Percentiles rank a stretch among this genome's conserved stretches.
Evolutionary conservation across 768 basidiomycete species (phyloP).

Genomic region (Lentinula boryana): DNA sequence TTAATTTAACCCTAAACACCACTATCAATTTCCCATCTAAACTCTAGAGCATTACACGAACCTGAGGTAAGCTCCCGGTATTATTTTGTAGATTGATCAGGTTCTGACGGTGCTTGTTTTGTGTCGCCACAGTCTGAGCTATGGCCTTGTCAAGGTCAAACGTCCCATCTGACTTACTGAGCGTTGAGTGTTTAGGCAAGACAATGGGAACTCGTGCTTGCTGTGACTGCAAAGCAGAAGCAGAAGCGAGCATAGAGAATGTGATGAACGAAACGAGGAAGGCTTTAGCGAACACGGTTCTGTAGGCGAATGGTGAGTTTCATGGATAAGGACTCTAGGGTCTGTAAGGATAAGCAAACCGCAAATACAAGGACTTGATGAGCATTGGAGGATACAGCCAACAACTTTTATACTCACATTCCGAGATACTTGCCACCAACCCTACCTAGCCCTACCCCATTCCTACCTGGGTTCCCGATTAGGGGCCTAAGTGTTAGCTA

Average conservation of each 20-base stretch:
- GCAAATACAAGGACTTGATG: too few relatives aligned
- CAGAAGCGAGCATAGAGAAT: background rate
- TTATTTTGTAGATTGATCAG: slow-evolving; percentile 16
- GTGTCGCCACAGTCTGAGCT: slow-evolving; percentile 8
- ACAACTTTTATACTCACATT: too few relatives aligned
- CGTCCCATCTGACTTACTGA: slow-evolving; percentile 14
- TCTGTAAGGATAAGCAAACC: too few relatives aligned
- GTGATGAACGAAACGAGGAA: background rate
- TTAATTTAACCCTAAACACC: slow-evolving; percentile 23
- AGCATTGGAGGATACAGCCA: too few relatives aligned
- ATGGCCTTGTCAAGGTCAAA: slow-evolving; percentile 15
- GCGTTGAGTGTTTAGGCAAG: slow-evolving; percentile 6
- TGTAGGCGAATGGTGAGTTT: too few relatives aligned
- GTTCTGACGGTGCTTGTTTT: slow-evolving; percentile 21
- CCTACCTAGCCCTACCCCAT: too few relatives aligned
- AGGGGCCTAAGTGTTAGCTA: too few relatives aligned
- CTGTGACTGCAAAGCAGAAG: background rate
- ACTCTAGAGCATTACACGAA: background rate
- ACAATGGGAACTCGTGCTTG: slow-evolving; percentile 5
- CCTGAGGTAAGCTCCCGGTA: slow-evolving; percentile 7
- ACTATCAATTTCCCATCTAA: background rate
- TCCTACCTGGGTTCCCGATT: too few relatives aligned
- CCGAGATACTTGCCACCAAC: too few relatives aligned
- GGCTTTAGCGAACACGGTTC: background rate
- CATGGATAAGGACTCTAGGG: too few relatives aligned